Evolutionary conservation across 1,139 yeast species (phyloP), one percentile per base, ranked within the genome.

Genomic region (Yamadazyma triangularis): DNA sequence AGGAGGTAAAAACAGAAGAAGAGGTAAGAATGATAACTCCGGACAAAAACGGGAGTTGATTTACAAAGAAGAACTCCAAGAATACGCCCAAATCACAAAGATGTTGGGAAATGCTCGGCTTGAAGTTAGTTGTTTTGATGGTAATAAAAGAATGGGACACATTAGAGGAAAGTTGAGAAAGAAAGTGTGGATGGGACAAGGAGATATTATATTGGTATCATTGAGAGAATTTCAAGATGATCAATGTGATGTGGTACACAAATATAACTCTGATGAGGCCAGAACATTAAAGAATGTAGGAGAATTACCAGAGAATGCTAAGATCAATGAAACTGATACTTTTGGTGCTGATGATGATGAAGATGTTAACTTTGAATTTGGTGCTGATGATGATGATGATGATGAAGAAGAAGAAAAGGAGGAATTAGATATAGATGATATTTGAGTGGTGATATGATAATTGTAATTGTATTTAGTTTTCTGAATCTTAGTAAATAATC

Each of bases 141-240:
- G 95, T 44, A 70, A 73, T 47, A 87, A 81, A 58, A 81, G 99
- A 70, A 77, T 87, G 77, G 97, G 95, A 13, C 98, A 91, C 58
- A 93, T 93, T 54, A 85, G 99, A 73, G 99, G 99, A 49, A 93
- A 93, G 61, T 77, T 93, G 69, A 85, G 99, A 76, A 93, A 93
- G 81, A 91, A 91, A 78, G 97, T 89, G 41, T 93, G 99, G 99
- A 89, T 93, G 87, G 85, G 87, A 27, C 97, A 88, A 64, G 98
- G 98, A 66, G 99, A 93, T 58, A 93, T 93, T 50, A 88, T 93
- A 47, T 71, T 93, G 54, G 91, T 91, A 29, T 88, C 96, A 5
- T 77, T 93, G 53, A 87, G 99, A 74, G 99, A 93, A 55, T 93
- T 91, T 79, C 96, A 93, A 65, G 97, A 91, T 56, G 96, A 87